Conservation (phyloP, 805 yeast genomes). For the Novakomyces olei region DNA sequence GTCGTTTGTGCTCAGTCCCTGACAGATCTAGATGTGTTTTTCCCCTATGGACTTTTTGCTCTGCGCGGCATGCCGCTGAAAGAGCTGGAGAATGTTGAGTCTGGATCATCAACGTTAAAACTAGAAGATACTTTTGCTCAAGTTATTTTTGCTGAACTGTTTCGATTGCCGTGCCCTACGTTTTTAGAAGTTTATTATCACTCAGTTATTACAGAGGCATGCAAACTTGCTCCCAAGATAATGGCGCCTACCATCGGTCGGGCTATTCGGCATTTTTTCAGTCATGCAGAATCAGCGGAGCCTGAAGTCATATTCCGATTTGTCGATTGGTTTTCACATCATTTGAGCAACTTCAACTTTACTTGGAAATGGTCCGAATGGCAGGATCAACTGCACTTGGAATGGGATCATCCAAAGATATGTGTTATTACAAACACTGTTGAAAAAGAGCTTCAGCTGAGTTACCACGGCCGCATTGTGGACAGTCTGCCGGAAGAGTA, state of each 20-base stretch:
- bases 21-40: constrained; percentile 48
- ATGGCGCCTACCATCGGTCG: constrained; percentile 91
- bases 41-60: constrained; percentile 41
- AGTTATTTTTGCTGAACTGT: constrained; percentile 52
- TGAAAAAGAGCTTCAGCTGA: constrained; percentile 60
- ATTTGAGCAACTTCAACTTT: constrained; percentile 78
- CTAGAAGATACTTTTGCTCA: constrained; percentile 79
- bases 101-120: constrained; percentile 49
- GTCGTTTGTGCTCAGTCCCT: constrained; percentile 69
- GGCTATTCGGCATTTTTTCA: constrained; percentile 64
- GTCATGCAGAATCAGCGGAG: constrained; percentile 43
- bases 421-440: constrained; percentile 58
- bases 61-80: constrained; percentile 62
- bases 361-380: constrained; percentile 98
- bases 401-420: constrained; percentile 45
- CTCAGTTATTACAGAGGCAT: constrained; percentile 65
- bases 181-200: constrained; percentile 61
- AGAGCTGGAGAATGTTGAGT: constrained; percentile 26
- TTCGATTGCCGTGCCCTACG: constrained; percentile 45
- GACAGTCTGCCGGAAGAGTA: constrained; percentile 48
- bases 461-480: constrained; percentile 49
- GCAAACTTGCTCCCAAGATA: constrained; percentile 56
- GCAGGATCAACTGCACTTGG: constrained; percentile 28
- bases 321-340: constrained; percentile 81
- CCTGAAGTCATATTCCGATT: constrained; percentile 51